These are phyloP conservation scores for Arabis alpina DNA, from an alignment of 345 rosid genomes.

Conservation along the genomic window DNA sequence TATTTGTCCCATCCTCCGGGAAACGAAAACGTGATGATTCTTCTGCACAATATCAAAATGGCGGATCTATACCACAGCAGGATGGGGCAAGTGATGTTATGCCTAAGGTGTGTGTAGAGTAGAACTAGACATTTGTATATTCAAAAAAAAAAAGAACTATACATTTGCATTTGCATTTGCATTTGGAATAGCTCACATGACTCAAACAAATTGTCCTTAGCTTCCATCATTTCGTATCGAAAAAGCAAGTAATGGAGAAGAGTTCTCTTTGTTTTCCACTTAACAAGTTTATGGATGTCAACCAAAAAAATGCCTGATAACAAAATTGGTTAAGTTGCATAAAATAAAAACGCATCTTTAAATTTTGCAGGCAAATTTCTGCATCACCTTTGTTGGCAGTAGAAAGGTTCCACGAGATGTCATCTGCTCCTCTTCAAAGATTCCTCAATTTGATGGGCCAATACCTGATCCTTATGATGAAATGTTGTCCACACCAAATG, in stretches of 20 bases:
- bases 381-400: conserved; percentile 7
- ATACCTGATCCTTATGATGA: conserved; percentile 95
- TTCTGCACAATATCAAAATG: conserved; percentile 66
- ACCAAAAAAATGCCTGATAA: neutral
- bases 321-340: neutral
- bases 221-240: conserved; percentile 11
- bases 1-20: conserved; percentile 76
- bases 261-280: neutral
- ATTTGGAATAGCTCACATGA: conserved; percentile 4
- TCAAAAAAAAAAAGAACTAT: too few species aligned
- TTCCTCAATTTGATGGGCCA: conserved; percentile 95
- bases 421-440: conserved; percentile 49
- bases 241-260: neutral
- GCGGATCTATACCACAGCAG: conserved; percentile 93
- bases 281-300: conserved; percentile 1
- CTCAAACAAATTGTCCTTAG: neutral
- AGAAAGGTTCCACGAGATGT: conserved; percentile 29
- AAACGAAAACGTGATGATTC: conserved; percentile 95
- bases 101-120: conserved; percentile 51
- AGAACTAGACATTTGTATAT: conserved; percentile 28
- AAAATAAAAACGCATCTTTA: neutral
- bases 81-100: conserved; percentile 85
- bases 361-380: conserved; percentile 33
- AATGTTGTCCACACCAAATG: conserved; percentile 91
- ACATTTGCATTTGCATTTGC: conserved; percentile 13